Base-by-base conservation (phyloP, 1,284 basidiomycete genomes). In the Kwoniella shivajii region DNA sequence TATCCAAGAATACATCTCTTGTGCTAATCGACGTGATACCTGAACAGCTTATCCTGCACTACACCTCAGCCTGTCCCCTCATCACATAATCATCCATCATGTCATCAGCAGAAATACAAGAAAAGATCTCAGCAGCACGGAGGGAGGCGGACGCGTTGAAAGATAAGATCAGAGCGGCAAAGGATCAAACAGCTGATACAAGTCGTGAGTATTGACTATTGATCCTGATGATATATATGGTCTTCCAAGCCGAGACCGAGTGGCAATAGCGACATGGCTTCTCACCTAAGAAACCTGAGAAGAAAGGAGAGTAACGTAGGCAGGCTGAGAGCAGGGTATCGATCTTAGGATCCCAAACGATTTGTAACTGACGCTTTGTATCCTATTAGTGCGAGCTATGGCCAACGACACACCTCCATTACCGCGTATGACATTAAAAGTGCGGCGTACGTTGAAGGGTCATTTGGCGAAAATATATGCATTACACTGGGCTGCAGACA, bases 401-500 rank as follows among this genome's bases (percentile, higher is more conserved):
- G 92, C 95, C 37, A 89, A 89, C 54, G 95, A 98, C 75, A 89
- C 97, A 34, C 92, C 96, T 63, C 88, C 92, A 13, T 83, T 99
- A 48, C 94, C 95, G 34, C 88, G 95, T 59, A 90, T 99, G 66
- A 87, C 95, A 30, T 93, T 99, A 89, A 90, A 92, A 68, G 90
- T 92, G 45, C 87, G 94, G 59, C 87, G 95, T 64, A 92, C 92
- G 59, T 86, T 99, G 68, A 89, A 94, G 72, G 95, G 95, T 43
- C 96, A 98, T 80, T 85, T 98, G 57, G 94, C 95, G 66, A 99
- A 99, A 84, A 97, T 99, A 75, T 98, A 98, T 78, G 94, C 96
- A 47, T 95, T 99, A 88, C 95, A 98, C 78, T 99, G 96, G 96
- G 89, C 95, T 18, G 87, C 88, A 56, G 96, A 99, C 82, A 87